Base-by-base conservation (phyloP, 2,329 filamentous ascomycete genomes). In the Mycosphaerella sp. region DNA sequence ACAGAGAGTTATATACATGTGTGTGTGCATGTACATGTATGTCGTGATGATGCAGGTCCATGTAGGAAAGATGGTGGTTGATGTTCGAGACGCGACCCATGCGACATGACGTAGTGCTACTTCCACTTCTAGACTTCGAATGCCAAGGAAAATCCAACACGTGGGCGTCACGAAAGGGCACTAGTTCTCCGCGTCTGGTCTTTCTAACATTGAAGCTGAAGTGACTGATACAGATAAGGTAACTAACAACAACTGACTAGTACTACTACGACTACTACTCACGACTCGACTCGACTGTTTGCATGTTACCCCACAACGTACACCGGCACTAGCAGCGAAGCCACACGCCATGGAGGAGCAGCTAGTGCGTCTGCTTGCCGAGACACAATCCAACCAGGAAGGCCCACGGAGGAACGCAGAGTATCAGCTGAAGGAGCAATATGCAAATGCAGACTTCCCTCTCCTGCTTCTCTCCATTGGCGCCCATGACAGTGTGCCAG, bases 321-420 rank as follows among this genome's bases (percentile, higher is more conserved):
- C n/a, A n/a, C 14, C 30, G 35, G 37, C 49, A 56, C 41, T 53
- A 58, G 50, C 30, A 27, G 47, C 55, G 47, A 48, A 60, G 59
- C 54, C 57, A 54, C 30, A 34, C 47, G 73, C 66, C 64, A 95
- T 95, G 89, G 90, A 95, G 79, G 85, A 94, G 73, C 85, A 95
- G 76, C 82, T 98, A 70, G 84, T 93, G 63, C 84, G 85, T 71
- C 80, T 97, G 69, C 84, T 98, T 59, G 82, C 85, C 64, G 88
- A 89, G 71, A 95, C 90, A 44, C 89, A 95, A 74, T 84, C 84
- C 58, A 65, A 86, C 54, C 81, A 84, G 53, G 84, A 91, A 69
- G 82, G 74, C 49, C 84, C 86, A 51, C 85, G 91, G 70, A 89
- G 87, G 68, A 82, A 87, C 68, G 93, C 93, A 62, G 93, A 98